A percentile compares a stretch with the other conserved stretches of the same genome.
These are phyloP conservation scores for Paramyrothecium roridum DNA, from an alignment of 2,329 filamentous ascomycete genomes.

Conservation along the genomic window DNA sequence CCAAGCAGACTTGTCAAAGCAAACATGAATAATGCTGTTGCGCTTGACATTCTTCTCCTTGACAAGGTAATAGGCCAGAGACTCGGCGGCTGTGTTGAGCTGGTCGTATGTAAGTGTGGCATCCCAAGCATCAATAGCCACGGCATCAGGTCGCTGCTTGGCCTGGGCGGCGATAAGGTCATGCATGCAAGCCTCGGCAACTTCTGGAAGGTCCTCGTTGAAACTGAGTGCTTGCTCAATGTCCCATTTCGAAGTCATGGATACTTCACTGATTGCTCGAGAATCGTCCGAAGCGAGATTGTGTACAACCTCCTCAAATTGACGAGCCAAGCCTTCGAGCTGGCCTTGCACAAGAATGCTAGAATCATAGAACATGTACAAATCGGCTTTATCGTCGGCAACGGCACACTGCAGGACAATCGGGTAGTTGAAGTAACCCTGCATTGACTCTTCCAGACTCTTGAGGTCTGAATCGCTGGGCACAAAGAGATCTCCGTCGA, in stretches of 20 bases:
- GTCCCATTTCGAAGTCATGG: not conserved
- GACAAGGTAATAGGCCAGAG: slow-evolving; percentile 6
- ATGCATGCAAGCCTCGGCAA: slow-evolving; percentile 1
- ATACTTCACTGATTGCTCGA: not conserved
- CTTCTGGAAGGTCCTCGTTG: not conserved
- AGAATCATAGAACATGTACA: slow-evolving; percentile 29
- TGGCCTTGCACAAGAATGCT: slow-evolving; percentile 24
- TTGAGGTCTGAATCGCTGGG: not conserved
- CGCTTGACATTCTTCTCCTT: slow-evolving; percentile 2
- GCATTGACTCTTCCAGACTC: not conserved
- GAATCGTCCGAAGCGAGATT: not conserved
- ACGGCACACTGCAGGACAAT: slow-evolving; percentile 4
- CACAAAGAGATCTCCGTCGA: not conserved
- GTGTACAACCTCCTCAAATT: not conserved
- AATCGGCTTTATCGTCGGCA: slow-evolving; percentile 12
- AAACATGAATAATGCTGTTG: slow-evolving; percentile 6
- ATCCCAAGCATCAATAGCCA: slow-evolving; percentile 4
- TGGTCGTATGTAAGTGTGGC: slow-evolving; percentile 4
- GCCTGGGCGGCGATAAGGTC: slow-evolving; percentile 1
- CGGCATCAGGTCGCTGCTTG: not conserved
- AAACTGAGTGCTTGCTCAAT: not conserved
- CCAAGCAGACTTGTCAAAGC: slow-evolving; percentile 13
- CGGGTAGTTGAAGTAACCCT: slow-evolving; percentile 1
- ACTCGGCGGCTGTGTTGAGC: slow-evolving; percentile 4
- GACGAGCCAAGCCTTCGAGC: not conserved